Evolutionary conservation across 2,329 filamentous ascomycete species (phyloP).

Genomic region (Tolypocladium paradoxum): DNA sequence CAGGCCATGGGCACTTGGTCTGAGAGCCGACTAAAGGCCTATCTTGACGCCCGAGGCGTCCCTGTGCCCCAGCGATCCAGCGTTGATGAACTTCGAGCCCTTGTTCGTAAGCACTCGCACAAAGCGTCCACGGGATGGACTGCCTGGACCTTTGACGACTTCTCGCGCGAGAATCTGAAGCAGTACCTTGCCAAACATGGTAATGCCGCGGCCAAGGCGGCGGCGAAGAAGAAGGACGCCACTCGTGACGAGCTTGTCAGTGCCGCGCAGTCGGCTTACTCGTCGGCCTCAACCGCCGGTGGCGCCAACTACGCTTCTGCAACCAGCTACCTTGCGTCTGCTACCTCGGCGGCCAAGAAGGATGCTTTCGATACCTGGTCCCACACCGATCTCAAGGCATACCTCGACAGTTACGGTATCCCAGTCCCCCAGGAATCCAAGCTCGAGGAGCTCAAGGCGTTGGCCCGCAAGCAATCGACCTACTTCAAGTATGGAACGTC

Average conservation of each 20-base stretch:
- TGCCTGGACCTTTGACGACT: conserved; percentile 72
- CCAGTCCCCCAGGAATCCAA: conserved; percentile 55
- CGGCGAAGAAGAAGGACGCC: conserved; percentile 49
- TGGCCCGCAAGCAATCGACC: conserved; percentile 61
- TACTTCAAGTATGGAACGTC: conserved; percentile 70
- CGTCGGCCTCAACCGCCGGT: conserved; percentile 47
- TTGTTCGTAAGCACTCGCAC: conserved; percentile 63
- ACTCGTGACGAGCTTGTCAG: conserved; percentile 64
- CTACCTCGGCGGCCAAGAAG: conserved; percentile 55
- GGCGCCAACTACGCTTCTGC: conserved; percentile 52
- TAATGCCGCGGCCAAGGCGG: conserved; percentile 45
- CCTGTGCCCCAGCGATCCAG: conserved; percentile 63
- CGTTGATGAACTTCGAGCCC: conserved; percentile 60
- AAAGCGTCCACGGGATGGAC: conserved; percentile 57
- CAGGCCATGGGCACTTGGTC: conserved; percentile 54
- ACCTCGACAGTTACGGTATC: conserved; percentile 70
- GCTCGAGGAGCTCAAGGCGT: conserved; percentile 57
- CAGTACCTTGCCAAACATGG: conserved; percentile 41
- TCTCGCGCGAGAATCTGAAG: conserved; percentile 60
- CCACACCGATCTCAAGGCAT: conserved; percentile 62
- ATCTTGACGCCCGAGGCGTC: conserved; percentile 65
- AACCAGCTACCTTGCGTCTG: conserved; percentile 58
- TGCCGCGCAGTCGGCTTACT: conserved; percentile 50
- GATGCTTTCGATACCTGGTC: conserved; percentile 64
- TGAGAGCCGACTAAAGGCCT: conserved; percentile 66